phyloP scores from a whole-genome alignment of 2,329 filamentous ascomycete species.

The Metarhizium sp. region DNA sequence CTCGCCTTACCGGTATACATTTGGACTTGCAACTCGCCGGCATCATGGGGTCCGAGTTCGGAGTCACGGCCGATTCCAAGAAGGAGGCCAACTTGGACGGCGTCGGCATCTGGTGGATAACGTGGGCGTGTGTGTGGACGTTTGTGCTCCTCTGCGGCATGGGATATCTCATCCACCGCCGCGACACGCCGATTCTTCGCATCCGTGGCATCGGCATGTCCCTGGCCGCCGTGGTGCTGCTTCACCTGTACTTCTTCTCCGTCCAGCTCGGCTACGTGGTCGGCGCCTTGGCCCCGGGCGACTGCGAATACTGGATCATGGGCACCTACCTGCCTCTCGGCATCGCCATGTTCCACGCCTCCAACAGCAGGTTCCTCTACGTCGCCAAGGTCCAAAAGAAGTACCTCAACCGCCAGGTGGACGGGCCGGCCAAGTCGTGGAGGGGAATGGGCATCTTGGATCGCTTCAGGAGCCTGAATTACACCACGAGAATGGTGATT shows the following conservation, averaged over 20 bases:
- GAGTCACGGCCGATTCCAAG: conserved; percentile 12
- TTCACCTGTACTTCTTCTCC: conserved; percentile 32
- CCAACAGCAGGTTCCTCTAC: conserved; percentile 49
- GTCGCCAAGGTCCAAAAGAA: conserved; percentile 41
- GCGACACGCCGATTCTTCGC: conserved; percentile 26
- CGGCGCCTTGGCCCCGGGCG: conserved; percentile 31
- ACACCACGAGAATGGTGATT: conserved; percentile 34
- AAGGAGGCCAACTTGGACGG: conserved; percentile 12
- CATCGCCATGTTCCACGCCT: conserved; percentile 56
- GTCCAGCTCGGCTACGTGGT: conserved; percentile 28
- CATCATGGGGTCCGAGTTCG: conserved; percentile 18
- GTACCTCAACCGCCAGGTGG: conserved; percentile 10
- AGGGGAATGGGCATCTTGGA: conserved; percentile 14
- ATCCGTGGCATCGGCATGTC: conserved; percentile 31
- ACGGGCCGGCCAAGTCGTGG: conserved; percentile 7
- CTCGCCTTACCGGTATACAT: background rate
- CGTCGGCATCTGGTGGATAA: conserved; percentile 24
- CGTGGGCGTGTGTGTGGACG: conserved; percentile 23
- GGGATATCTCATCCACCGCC: conserved; percentile 26
- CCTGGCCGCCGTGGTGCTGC: conserved; percentile 26
- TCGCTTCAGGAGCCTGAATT: conserved; percentile 25
- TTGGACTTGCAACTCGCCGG: too few relatives aligned
- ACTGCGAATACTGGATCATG: conserved; percentile 56
- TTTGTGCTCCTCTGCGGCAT: conserved; percentile 26
- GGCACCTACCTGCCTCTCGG: conserved; percentile 53